A percentile compares a stretch with the other conserved stretches of the same genome.
These are phyloP conservation scores for Pyrenophora seminiperda DNA, from an alignment of 2,329 filamentous ascomycete genomes.

Conservation along the genomic window DNA sequence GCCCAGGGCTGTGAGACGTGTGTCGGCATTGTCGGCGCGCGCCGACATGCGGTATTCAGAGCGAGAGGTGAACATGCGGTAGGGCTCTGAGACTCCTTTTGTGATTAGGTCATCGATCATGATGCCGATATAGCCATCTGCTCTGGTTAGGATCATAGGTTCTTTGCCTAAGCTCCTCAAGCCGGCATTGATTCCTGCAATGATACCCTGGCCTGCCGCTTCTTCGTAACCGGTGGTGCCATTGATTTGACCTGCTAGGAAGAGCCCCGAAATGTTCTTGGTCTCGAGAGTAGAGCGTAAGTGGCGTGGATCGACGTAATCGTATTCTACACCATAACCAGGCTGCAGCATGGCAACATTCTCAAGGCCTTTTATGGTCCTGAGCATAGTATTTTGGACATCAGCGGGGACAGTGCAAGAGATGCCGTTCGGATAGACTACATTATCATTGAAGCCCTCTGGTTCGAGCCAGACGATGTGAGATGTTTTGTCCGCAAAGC, in stretches of 20 bases:
- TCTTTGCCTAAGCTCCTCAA: conserved; percentile 71
- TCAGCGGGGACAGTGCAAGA: conserved; percentile 95
- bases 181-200: conserved; percentile 93
- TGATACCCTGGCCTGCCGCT: conserved; percentile 87
- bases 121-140: conserved; percentile 95
- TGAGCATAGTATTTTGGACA: conserved; percentile 82
- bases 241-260: conserved; percentile 95
- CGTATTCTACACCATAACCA: conserved; percentile 97
- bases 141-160: conserved; percentile 72
- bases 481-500: conserved; percentile 76
- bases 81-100: conserved; percentile 95
- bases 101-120: conserved; percentile 98
- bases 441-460: conserved; percentile 86
- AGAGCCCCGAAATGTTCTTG: conserved; percentile 86
- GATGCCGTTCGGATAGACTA: conserved; percentile 95
- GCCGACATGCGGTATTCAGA: conserved; percentile 94
- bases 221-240: conserved; percentile 98
- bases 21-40: conserved; percentile 91
- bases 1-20: conserved; percentile 80
- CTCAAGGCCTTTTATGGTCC: conserved; percentile 85
- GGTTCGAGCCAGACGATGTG: conserved; percentile 98
- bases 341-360: conserved; percentile 90
- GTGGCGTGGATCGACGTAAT: conserved; percentile 93
- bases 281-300: conserved; percentile 90
- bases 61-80: conserved; percentile 96